Evolutionary conservation across 1,139 yeast genomes (phyloP).

Genomic region (Pichia sp.): DNA sequence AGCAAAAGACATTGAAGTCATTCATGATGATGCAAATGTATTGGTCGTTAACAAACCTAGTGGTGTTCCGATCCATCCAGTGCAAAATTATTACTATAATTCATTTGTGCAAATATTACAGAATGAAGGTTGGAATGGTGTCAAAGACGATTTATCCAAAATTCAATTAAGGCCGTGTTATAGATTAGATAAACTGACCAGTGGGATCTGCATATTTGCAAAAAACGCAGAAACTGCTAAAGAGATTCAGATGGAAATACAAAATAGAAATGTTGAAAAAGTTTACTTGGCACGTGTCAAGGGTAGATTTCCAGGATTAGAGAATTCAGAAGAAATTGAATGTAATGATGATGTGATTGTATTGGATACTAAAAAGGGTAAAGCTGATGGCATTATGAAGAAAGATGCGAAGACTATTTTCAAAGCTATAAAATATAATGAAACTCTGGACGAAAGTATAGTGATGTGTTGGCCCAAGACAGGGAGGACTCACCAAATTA

Average conservation of each 20-base stretch:
- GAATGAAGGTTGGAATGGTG: constrained; percentile 32
- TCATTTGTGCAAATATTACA: constrained; percentile 60
- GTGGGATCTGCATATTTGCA: constrained; percentile 67
- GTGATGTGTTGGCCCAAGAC: constrained; percentile 67
- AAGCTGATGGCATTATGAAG: constrained; percentile 24
- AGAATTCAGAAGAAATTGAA: constrained; percentile 1
- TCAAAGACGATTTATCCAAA: constrained; percentile 13
- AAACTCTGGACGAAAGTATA: constrained; percentile 45
- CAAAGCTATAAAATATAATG: constrained; percentile 34
- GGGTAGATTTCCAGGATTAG: constrained; percentile 50
- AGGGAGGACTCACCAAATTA: constrained; percentile 79
- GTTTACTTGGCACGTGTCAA: constrained; percentile 62
- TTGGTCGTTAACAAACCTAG: constrained; percentile 71
- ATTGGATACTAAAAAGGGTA: constrained; percentile 33
- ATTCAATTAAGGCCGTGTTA: constrained; percentile 54
- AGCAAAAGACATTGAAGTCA: constrained; percentile 35
- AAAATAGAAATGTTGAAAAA: constrained; percentile 41
- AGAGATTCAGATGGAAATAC: constrained; percentile 43
- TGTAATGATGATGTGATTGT: constrained; percentile 29
- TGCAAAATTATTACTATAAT: constrained; percentile 61
- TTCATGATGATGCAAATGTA: constrained; percentile 47
- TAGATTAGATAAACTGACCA: constrained; percentile 70
- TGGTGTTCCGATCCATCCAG: constrained; percentile 82
- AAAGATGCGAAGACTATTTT: constrained; percentile 44
- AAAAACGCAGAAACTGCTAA: constrained; percentile 46